Conservation (phyloP, 306 rosid genomes). For the Medicago truncatula region MtrunA17r5.0-ANR NC_053049.1:47311001-47311500, state of each 20-base stretch:
- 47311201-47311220: constrained; percentile 92
- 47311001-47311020: constrained; percentile 13
- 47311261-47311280: constrained; percentile 4
- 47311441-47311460: background rate
- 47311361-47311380: constrained; percentile 29
- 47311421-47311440: background rate
- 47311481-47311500: background rate
- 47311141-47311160: constrained; percentile 91
- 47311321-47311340: background rate
- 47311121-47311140: constrained; percentile 83
- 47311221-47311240: constrained; percentile 57
- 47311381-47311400: constrained; percentile 18
- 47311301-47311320: background rate
- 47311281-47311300: constrained; percentile 7
- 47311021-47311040: constrained; percentile 32
- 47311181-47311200: constrained; percentile 65
- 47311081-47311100: constrained; percentile 39
- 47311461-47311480: background rate
- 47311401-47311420: constrained; percentile 4
- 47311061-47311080: constrained; percentile 20
- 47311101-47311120: constrained; percentile 85
- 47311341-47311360: constrained; percentile 27
- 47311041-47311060: constrained; percentile 20
- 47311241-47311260: constrained; percentile 20
- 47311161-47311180: constrained; percentile 97